Evolutionary conservation across 257 asterid species (phyloP).

Genomic region (Nicotiana tabacum): DNA sequence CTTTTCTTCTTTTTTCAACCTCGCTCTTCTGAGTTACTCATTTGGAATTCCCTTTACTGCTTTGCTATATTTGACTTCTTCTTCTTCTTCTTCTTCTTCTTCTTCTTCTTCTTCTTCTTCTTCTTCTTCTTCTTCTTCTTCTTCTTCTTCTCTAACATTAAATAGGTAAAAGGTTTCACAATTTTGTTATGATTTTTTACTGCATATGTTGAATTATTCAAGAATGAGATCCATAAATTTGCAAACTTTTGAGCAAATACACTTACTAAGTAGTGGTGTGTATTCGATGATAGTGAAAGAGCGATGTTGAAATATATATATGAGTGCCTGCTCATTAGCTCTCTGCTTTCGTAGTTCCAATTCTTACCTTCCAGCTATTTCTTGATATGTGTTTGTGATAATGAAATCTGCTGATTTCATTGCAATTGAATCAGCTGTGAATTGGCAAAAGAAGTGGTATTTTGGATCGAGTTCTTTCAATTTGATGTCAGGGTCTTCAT

Average conservation of each 20-base stretch:
- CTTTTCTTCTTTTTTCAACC: too few relatives aligned
- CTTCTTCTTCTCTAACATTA: too few relatives aligned
- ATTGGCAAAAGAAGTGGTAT: too few relatives aligned
- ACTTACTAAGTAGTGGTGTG: not conserved
- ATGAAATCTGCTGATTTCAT: slow-evolving; percentile 87
- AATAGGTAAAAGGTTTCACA: too few relatives aligned
- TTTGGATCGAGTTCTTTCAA: too few relatives aligned
- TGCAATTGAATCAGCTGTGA: slow-evolving; percentile 49
- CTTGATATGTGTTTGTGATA: slow-evolving; percentile 91
- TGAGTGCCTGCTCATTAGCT: not conserved
- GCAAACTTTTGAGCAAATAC: not conserved
- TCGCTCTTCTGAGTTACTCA: too few relatives aligned
- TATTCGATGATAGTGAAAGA: not conserved
- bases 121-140: too few relatives aligned
- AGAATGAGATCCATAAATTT: not conserved
- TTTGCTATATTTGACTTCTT: too few relatives aligned
- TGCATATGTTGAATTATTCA: slow-evolving; percentile 27
- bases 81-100: too few relatives aligned
- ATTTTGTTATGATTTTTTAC: slow-evolving; percentile 25
- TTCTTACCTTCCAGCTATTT: slow-evolving; percentile 82
- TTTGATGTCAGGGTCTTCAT: slow-evolving; percentile 57
- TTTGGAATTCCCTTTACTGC: too few relatives aligned
- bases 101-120: too few relatives aligned
- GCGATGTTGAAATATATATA: not conserved
- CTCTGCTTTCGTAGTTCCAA: not conserved